Percentiles rank a stretch among this genome's conserved stretches.
Evolutionary conservation across 345 rosid species (phyloP).

Genomic region (Euphorbia pulcherrima): DNA sequence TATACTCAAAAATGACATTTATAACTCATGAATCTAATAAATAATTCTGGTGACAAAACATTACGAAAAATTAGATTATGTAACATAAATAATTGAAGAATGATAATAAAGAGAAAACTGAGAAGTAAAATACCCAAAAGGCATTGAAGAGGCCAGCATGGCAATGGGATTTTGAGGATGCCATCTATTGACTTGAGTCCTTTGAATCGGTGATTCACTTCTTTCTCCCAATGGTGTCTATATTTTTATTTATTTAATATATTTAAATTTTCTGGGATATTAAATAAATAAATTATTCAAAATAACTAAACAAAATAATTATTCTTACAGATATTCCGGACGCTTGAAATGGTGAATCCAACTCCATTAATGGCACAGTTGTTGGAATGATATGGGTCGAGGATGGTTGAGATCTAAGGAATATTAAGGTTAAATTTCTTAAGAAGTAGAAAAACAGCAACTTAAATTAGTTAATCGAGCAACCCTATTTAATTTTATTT

Average conservation of each 20-base stretch:
- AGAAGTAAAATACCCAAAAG: conserved; percentile 2
- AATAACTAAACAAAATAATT: no score
- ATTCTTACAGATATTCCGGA: background rate
- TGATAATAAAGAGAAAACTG: background rate
- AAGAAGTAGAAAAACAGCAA: no score
- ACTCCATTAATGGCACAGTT: background rate
- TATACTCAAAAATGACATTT: background rate
- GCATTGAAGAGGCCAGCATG: conserved; percentile 9
- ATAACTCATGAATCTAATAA: background rate
- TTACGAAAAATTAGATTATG: no score
- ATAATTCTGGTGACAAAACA: background rate
- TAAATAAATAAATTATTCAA: no score
- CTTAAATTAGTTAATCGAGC: no score
- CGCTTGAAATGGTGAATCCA: background rate
- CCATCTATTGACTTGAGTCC: background rate
- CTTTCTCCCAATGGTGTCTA: background rate
- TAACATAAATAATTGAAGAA: background rate
- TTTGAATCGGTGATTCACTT: background rate
- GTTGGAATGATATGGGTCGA: background rate
- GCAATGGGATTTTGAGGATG: conserved; percentile 5
- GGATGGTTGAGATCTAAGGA: background rate
- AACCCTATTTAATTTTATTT: no score
- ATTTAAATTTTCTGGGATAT: no score
- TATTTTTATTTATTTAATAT: background rate
- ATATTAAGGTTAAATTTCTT: background rate